These are phyloP conservation scores for Phenoliferia sp. DNA, from an alignment of 1,284 basidiomycete species.

Conservation along the genomic window DNA sequence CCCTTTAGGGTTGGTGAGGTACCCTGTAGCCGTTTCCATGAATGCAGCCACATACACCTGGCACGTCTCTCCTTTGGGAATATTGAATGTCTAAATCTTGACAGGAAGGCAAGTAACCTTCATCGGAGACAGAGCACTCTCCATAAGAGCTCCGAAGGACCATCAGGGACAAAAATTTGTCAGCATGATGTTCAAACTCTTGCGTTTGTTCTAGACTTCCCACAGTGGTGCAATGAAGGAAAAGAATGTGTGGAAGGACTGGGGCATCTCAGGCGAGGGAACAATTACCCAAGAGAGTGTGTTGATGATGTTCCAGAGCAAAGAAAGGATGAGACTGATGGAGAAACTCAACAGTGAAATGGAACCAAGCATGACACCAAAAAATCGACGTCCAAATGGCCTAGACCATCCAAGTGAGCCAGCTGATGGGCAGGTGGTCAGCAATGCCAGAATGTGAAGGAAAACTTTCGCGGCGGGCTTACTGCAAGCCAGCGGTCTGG, in stretches of 20 bases:
- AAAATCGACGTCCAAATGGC: background rate
- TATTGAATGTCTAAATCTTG: background rate
- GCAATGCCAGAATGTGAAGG: background rate
- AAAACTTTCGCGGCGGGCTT: background rate
- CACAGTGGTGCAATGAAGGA: conserved; percentile 7
- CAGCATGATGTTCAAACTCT: background rate
- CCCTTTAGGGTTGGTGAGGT: conserved; percentile 66
- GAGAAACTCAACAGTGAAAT: background rate
- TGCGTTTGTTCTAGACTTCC: background rate
- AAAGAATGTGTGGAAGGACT: conserved; percentile 3
- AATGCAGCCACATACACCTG: background rate
- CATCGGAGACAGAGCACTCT: background rate
- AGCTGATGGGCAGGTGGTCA: background rate
- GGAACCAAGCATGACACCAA: conserved; percentile 4
- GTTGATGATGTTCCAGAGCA: conserved; percentile 6
- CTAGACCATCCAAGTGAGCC: background rate
- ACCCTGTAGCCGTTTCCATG: conserved; percentile 51
- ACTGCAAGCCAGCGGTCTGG: background rate
- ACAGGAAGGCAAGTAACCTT: background rate
- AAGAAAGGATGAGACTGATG: background rate
- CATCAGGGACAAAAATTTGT: background rate
- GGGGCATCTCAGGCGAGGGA: background rate
- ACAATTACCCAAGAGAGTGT: background rate
- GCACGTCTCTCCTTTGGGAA: conserved; percentile 4
- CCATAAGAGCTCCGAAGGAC: background rate